Base-by-base conservation (phyloP, 441 rosid genomes). In the Arabidopsis lyrata region DNA sequence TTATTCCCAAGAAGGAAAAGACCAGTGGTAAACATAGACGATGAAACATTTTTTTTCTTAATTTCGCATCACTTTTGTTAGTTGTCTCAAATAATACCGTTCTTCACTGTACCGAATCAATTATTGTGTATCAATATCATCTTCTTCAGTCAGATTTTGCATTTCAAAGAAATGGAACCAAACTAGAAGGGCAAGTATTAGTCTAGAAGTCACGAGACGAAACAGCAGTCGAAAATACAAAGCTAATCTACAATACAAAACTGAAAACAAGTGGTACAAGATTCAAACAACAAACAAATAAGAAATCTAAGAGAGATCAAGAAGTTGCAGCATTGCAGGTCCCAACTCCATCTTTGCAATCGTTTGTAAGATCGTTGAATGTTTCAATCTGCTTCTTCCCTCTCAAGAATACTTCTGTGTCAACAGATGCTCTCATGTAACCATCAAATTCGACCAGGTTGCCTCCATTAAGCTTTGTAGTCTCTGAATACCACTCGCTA, bases 331-430 rank as follows among this genome's bases (percentile, higher is more conserved):
- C 58, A 13, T 73, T 91, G 83, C 99, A 94, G n/a, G 95, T 89
- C 69, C 90, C 88, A 48, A 89, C 68, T 38, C 97, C 96, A 39
- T 90, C 95, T 81, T 88, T 93, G 81, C 97, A 93, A 79, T 92
- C 96, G 5, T 86, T 86, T 5, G 97, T 94, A 65, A 94, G 96
- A 73, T 86, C 95, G 8, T 88, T 89, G 85, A 88, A 92, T 35
- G 98, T 90, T 74, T 95, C 93, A 38, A 92, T 81, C 86, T 92
- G 97, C 88, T 88, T 92, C 86, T 92, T 95, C 56, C 93, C 99
- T 74, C 97, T 88, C 81, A 95, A 77, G 85, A 92, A 90, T 48
- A 95, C 97, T 83, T 95, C 94, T 2, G 97, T 90, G 66, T 88
- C 97, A 5, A 90, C 90, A 38, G 96, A 90, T 5, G 81, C 90